Evolutionary conservation across 2,329 filamentous ascomycete genomes (phyloP).

Genomic region (Rhynchosporium graminicola): DNA sequence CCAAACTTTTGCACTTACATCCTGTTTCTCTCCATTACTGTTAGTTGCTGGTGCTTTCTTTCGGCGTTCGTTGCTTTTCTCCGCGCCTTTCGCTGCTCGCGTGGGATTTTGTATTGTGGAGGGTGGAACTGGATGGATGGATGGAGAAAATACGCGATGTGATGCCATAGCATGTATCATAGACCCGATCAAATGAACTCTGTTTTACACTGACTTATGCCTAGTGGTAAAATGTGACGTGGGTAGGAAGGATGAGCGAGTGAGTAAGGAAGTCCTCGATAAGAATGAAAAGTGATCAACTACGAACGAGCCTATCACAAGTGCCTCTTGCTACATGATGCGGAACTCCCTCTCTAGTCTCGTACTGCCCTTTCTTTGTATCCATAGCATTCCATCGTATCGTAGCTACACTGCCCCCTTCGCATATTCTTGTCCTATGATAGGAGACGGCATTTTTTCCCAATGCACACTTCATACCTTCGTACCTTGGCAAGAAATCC

Average conservation of each 20-base stretch:
- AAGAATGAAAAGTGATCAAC: no score
- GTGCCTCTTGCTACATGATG: no score
- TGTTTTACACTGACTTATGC: background rate
- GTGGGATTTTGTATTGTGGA: background rate
- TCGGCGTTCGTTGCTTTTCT: background rate
- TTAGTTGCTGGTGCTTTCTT: background rate
- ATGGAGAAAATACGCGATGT: background rate
- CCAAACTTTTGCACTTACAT: background rate
- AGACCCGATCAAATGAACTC: slow-evolving; percentile 1
- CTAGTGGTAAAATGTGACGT: background rate
- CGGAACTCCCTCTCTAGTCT: no score
- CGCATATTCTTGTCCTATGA: no score
- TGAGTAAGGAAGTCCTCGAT: no score
- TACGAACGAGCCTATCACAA: no score
- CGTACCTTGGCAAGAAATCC: no score
- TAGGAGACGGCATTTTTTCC: no score
- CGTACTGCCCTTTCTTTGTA: no score
- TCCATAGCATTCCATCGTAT: no score
- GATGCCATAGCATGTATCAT: slow-evolving; percentile 2
- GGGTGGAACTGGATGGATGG: background rate
- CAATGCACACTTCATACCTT: no score
- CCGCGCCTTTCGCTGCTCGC: background rate
- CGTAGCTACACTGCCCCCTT: no score
- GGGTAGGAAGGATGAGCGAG: background rate
- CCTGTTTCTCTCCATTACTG: background rate